Base-by-base conservation (phyloP, 116 monocot genomes). In the Posidonia oceanica region DNA sequence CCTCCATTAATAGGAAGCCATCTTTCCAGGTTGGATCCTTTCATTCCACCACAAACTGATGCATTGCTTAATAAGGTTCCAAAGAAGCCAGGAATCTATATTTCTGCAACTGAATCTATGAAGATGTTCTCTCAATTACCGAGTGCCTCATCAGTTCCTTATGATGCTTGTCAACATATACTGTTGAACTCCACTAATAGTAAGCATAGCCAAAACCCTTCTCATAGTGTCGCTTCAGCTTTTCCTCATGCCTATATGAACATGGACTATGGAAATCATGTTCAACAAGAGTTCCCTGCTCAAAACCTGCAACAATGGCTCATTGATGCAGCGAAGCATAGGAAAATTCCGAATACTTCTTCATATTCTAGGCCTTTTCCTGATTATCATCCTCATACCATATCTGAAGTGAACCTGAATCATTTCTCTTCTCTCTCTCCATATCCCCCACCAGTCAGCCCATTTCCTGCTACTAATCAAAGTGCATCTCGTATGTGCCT, bases 281-380 rank as follows among this genome's bases (percentile, higher is more conserved):
- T 60, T 3, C 69, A 80, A 69, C 54, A 69, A 64, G 63, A 80
- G 72, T 67, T 64, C n/a, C 61, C 79, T 72, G 63, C 77, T 6
- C 15, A 60, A n/a, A 80, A 63, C n/a, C 59, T 85, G 36, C 87
- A 82, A 17, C 82, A 75, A 54, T 88, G 91, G 86, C 48, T 85
- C 42, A 15, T 80, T 21, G 76, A 87, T 74, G 76, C 82, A 52
- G 57, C 77, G 60, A 67, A 67, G 21, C 80, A 74, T 52, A 78
- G 79, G 17, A 79, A 73, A 58, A 71, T 17, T 39, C 70, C 36
- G 56, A 58, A 59, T 41, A 78, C 69, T 52, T 36, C 68, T 52
- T 70, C 79, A 54, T 78, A 69, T 80, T 20, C 69, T 61, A 60
- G 79, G 54, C 67, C 69, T 51, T 22, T 75, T 75, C 15, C 68